Base-by-base conservation (phyloP, 768 basidiomycete species). In the Clitopilus passeckerianus region DNA sequence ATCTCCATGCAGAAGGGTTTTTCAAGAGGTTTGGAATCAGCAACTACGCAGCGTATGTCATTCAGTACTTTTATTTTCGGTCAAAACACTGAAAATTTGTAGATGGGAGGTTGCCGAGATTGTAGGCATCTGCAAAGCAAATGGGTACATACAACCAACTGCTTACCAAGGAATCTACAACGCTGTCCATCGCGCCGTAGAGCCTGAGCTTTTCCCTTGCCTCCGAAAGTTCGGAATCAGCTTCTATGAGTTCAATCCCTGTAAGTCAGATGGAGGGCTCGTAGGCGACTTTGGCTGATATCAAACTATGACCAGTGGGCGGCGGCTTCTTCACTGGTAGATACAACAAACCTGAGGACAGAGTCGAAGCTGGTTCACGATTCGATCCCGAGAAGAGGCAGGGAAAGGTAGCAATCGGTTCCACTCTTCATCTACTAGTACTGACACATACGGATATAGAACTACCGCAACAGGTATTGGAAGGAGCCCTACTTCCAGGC, bases 81-180 rank as follows among this genome's bases (percentile, higher is more conserved):
- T 22, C 53, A 9, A 5, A 64, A 58, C 2, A 18, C 24, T 20
- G 14, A 56, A 46, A 6, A 22, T 7, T 52, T 59, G 68, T 0
- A 77, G 84, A 0, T 86, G 83, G 82, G 84, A 87, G 68, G 83
- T 86, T 14, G 83, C 84, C 2, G 84, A 86, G 63, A 76, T 86
- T 23, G 80, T 85, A 0, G 74, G 76, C 0, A 86, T 86, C 27
- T 85, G 83, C 69, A 80, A 74, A 54, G 72, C 74, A 2, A 82
- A 84, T 20, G 79, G 79, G 1, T 86, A 78, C 61, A 76, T 85
- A 12, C 71, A 76, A 61, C 85, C 85, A 2, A 81, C 78, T 23
- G 80, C 79, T 5, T 86, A 86, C 61, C 83, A 80, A 72, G 81
- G 71, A 12, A 75, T 76, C 6, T 75, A 77, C 59, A 78, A 77